Conservation (phyloP, 768 basidiomycete genomes). For the Phylloporus sp. region DNA sequence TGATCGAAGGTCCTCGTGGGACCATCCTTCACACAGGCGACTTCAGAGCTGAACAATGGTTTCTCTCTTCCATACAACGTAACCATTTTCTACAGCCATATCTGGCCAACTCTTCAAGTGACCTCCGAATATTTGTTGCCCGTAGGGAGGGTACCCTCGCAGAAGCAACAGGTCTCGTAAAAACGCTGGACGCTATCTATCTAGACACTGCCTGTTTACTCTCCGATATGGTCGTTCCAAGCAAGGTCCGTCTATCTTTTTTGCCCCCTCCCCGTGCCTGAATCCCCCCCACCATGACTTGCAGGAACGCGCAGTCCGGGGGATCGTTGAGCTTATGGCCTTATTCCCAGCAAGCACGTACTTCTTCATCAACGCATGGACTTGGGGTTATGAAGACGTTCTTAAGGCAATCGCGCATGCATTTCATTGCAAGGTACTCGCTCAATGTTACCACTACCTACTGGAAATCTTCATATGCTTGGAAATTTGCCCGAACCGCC, state of each 20-base stretch:
- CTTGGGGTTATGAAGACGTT: conserved; percentile 94
- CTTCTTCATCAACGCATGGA: conserved; percentile 94
- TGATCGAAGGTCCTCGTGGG: conserved; percentile 67
- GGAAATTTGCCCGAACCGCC: background rate
- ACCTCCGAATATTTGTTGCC: conserved; percentile 23
- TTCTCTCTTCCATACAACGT: conserved; percentile 60
- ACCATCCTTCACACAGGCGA: conserved; percentile 92
- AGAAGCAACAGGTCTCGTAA: conserved; percentile 31
- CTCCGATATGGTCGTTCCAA: conserved; percentile 46
- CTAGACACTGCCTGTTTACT: conserved; percentile 77
- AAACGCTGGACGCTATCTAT: conserved; percentile 71
- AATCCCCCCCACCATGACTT: background rate
- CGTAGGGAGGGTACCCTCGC: conserved; percentile 20
- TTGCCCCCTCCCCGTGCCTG: background rate
- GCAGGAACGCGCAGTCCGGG: conserved; percentile 63
- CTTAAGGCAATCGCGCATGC: conserved; percentile 67
- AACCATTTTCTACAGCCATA: conserved; percentile 76
- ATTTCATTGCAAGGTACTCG: conserved; percentile 58
- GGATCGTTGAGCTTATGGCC: conserved; percentile 66
- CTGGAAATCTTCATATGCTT: background rate
- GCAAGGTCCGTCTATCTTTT: conserved; percentile 44
- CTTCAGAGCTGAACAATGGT: conserved; percentile 82
- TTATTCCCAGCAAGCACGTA: conserved; percentile 59
- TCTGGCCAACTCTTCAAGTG: conserved; percentile 37
- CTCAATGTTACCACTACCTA: background rate